Base-by-base conservation (phyloP, 2,329 filamentous ascomycete genomes). In the Aspergillus sp. region DNA sequence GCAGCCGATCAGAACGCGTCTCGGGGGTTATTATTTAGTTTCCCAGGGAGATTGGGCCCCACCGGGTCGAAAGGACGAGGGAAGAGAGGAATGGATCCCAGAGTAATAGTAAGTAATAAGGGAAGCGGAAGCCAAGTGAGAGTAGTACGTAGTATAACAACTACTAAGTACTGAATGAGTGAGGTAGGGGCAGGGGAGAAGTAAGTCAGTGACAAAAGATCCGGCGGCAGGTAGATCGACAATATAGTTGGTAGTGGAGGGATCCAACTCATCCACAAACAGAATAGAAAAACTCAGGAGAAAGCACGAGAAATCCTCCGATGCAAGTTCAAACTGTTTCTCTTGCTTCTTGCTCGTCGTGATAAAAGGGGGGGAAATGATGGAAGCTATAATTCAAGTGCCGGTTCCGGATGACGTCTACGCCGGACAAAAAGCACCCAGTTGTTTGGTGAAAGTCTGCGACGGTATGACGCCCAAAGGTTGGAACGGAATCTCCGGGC, bases 351-450 rank as follows among this genome's bases (percentile, higher is more conserved):
- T 17, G 41, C 17, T 19, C 19, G 15, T 21, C 9, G 38, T 53
- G 53, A 23, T 58, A 23, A 41, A 56, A 70, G 50, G 41, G 52
- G 60, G 60, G 62, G 59, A 50, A 58, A 54, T 56, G 41, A 21
- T 45, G 41, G 39, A 21, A 45, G 41, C 43, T 30, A 55, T 36
- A 10, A 21, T 51, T 28, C 53, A 59, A 59, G 47, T 28, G 62
- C 60, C 61, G 62, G 63, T 65, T 68, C 63, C 63, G 67, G 70
- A 76, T 76, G 74, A 76, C 74, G 74, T 76, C 73, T 72, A 74
- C 72, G 57, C 63, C 64, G 62, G 59, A 49, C 48, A 47, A 58
- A 53, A 53, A 41, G 39, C 38, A 23, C 45, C 53, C 53, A 30
- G 32, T 45, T n/a, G 41, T 45, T 45, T 21, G 17, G 9, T 45